Evolutionary conservation across 257 asterid species (phyloP), one percentile per base, ranked within the genome.

Genomic region (Gentiana dahurica): DNA sequence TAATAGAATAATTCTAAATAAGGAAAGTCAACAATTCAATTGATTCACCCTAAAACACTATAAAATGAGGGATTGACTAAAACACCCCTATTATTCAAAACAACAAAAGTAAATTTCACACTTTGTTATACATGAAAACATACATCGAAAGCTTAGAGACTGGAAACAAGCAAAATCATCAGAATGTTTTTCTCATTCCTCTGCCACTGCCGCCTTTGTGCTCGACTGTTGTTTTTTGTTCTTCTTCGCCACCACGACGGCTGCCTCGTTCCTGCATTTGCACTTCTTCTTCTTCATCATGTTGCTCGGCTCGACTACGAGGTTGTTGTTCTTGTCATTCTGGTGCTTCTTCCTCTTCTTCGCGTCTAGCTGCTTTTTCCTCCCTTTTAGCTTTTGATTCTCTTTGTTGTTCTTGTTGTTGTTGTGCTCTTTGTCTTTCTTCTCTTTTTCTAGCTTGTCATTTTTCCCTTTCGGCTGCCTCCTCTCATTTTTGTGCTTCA

Each of bases 121-220:
- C 6, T 5, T 10, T 41, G 46, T 24, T 24, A 24, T 41, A 5
- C 46, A 5, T 5, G 9, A 5, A 7, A 2, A 10, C 0, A 7
- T 0, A 10, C 0, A 7, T 10, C 46, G 8, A 10, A 7, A 41
- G 46, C 46, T 41, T 3, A 15, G 11, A 41, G 46, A 7, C 2
- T 0, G 6, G 9, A 41, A 41, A 41, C 46, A 7, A 41, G 46
- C 11, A 41, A 41, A 41, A 24, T 24, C 9, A 33, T 62, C 50
- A 34, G 59, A 51, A 7, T 49, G 59, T 39, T 68, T 75, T 38
- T 53, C 67, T 53, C 66, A 50, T 33, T 41, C 50, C 41, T 46
- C 34, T 52, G 63, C 13, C 60, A 51, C 59, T 11, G 24, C 54
- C 9, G 46, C 46, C 46, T 41, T 2, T 52, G 34, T 55, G 44